These are phyloP conservation scores for Alternaria rosae DNA, from an alignment of 2,329 filamentous ascomycete species.

Conservation along the genomic window DNA sequence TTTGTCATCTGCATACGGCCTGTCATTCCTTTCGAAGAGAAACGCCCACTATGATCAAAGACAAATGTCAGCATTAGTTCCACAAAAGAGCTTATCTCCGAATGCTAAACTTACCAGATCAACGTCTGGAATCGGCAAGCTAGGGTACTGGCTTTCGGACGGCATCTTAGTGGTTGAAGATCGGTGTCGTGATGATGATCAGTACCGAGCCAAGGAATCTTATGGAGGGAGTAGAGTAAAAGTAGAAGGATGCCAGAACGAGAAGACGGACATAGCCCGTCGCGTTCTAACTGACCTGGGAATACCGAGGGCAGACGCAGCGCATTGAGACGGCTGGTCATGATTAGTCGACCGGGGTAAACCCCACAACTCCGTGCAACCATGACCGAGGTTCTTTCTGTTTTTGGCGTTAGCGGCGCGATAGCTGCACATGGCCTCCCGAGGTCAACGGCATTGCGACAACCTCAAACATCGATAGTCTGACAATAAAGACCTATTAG, in stretches of 20 bases:
- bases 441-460: constrained; percentile 24
- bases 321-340: constrained; percentile 22
- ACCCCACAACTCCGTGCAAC: constrained; percentile 18
- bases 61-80: neutral
- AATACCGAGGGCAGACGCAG: constrained; percentile 13
- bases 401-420: constrained; percentile 18
- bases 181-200: constrained; percentile 9
- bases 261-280: constrained; percentile 16
- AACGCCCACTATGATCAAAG: constrained; percentile 65
- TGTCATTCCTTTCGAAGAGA: constrained; percentile 74
- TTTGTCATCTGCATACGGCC: constrained; percentile 74
- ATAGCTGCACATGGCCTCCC: constrained; percentile 14
- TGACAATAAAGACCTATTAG: neutral
- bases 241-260: constrained; percentile 11
- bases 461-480: neutral
- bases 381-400: constrained; percentile 31
- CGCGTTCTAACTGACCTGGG: constrained; percentile 13
- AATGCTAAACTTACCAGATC: constrained; percentile 61
- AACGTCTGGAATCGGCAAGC: constrained; percentile 73
- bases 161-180: constrained; percentile 65
- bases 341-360: constrained; percentile 20
- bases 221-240: constrained; percentile 9
- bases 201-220: neutral
- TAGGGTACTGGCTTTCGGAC: constrained; percentile 69
- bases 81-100: constrained; percentile 1